Evolutionary conservation across 805 yeast genomes (phyloP).

Genomic region (Jamesozyma hellenica): DNA sequence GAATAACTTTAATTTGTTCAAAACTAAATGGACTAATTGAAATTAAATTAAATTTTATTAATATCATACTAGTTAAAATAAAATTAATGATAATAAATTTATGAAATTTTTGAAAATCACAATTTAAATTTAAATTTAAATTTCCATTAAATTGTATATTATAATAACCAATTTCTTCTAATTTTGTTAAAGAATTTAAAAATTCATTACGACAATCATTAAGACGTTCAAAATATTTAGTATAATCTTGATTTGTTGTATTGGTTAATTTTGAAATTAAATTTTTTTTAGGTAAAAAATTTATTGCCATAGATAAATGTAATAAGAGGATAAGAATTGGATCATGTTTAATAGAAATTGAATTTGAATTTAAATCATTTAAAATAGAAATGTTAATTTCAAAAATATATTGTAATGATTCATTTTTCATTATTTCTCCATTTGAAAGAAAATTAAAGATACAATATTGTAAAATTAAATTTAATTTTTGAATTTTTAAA

Average conservation of each 20-base stretch:
- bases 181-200: slow-evolving; percentile 12
- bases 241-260: slow-evolving; percentile 1
- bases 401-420: not conserved
- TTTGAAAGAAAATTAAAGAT: slow-evolving; percentile 7
- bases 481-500: not conserved
- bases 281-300: slow-evolving; percentile 2
- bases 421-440: slow-evolving; percentile 1
- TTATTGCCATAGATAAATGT: slow-evolving; percentile 11
- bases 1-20: slow-evolving; percentile 19
- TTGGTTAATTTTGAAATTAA: too few relatives aligned
- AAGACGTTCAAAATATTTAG: slow-evolving; percentile 6
- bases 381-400: slow-evolving; percentile 3
- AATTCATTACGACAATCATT: slow-evolving; percentile 10
- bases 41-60: slow-evolving; percentile 6
- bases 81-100: slow-evolving; percentile 18
- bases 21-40: slow-evolving; percentile 24
- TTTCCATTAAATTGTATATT: slow-evolving; percentile 2
- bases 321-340: slow-evolving; percentile 17
- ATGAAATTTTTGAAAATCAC: slow-evolving; percentile 8
- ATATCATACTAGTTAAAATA: slow-evolving; percentile 17
- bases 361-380: slow-evolving; percentile 5
- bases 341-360: slow-evolving; percentile 16
- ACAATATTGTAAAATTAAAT: slow-evolving; percentile 9
- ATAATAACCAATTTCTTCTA: slow-evolving; percentile 13
- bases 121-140: too few relatives aligned